Evolutionary conservation across 192 early-diverging fungal species (phyloP).

Genomic region (Backusella luteola): DNA sequence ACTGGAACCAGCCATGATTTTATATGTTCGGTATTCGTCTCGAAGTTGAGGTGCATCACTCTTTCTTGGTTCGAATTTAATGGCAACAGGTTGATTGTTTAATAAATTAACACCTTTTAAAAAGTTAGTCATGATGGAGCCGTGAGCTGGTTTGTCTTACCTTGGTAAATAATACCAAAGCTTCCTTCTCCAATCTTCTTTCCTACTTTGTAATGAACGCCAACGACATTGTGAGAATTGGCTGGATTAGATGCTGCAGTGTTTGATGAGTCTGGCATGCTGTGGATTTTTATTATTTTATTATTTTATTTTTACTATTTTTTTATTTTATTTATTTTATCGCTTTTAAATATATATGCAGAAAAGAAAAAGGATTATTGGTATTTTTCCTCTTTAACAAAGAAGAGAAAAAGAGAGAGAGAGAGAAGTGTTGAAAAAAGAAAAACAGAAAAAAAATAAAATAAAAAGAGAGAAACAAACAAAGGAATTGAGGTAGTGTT

Average conservation of each 20-base stretch:
- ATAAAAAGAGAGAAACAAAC: background rate
- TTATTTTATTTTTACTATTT: background rate
- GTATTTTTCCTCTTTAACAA: background rate
- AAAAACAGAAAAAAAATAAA: background rate
- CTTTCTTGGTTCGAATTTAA: slow-evolving; percentile 97
- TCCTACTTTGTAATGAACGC: slow-evolving; percentile 94
- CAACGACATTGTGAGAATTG: slow-evolving; percentile 65
- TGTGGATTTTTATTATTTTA: background rate
- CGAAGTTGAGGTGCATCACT: slow-evolving; percentile 95
- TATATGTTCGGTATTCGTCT: slow-evolving; percentile 96
- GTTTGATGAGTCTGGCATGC: slow-evolving; percentile 1
- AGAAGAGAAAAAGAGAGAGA: background rate
- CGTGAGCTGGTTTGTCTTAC: slow-evolving; percentile 42
- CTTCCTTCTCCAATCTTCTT: slow-evolving; percentile 97
- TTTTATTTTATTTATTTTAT: background rate
- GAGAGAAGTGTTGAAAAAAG: background rate
- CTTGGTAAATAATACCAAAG: slow-evolving; percentile 99
- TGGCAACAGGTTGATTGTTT: slow-evolving; percentile 90
- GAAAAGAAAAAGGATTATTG: background rate
- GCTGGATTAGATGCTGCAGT: slow-evolving; percentile 7
- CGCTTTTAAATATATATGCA: background rate
- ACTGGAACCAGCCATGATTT: slow-evolving; percentile 77
- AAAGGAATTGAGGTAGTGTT: background rate
- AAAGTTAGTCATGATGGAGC: background rate
- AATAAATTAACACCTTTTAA: slow-evolving; percentile 77